Conservation (phyloP, 1,139 yeast species). For the Pichia sp. region DNA sequence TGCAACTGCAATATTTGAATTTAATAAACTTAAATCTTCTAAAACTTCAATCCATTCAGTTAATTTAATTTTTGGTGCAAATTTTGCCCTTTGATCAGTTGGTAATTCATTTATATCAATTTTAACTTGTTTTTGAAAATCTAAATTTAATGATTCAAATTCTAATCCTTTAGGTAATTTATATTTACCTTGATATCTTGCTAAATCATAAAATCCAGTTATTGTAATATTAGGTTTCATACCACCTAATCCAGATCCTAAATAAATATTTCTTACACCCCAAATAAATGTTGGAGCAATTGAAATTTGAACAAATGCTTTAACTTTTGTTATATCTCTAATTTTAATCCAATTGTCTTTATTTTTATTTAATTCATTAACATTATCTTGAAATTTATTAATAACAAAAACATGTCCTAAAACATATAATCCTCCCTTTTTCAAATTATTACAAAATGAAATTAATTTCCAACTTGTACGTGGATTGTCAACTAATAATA, state of each 20-base stretch:
- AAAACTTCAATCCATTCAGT: conserved; percentile 88
- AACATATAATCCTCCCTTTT: conserved; percentile 89
- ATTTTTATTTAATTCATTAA: conserved; percentile 63
- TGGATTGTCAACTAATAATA: conserved; percentile 84
- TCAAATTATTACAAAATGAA: conserved; percentile 88
- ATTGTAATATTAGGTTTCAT: conserved; percentile 96
- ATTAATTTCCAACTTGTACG: conserved; percentile 86
- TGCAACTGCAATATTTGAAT: conserved; percentile 89
- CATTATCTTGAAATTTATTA: conserved; percentile 47
- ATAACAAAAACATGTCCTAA: conserved; percentile 83
- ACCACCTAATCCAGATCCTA: conserved; percentile 94
- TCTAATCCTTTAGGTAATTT: conserved; percentile 19
- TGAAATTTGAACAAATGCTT: conserved; percentile 91
- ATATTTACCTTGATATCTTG: conserved; percentile 18
- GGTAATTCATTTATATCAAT: conserved; percentile 45
- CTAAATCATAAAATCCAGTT: conserved; percentile 72
- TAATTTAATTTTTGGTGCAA: conserved; percentile 62
- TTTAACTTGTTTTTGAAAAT: conserved; percentile 25
- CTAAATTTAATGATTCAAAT: conserved; percentile 20
- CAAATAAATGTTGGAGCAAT: conserved; percentile 83
- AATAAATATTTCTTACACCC: conserved; percentile 91
- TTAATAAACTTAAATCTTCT: conserved; percentile 89
- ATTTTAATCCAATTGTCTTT: conserved; percentile 77
- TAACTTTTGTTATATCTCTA: conserved; percentile 68
- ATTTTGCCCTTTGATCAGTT: conserved; percentile 64